A percentile compares a stretch with the other conserved stretches of the same genome.
Conservation (phyloP, 805 yeast genomes). For the Saccharomyces paradoxus region DNA sequence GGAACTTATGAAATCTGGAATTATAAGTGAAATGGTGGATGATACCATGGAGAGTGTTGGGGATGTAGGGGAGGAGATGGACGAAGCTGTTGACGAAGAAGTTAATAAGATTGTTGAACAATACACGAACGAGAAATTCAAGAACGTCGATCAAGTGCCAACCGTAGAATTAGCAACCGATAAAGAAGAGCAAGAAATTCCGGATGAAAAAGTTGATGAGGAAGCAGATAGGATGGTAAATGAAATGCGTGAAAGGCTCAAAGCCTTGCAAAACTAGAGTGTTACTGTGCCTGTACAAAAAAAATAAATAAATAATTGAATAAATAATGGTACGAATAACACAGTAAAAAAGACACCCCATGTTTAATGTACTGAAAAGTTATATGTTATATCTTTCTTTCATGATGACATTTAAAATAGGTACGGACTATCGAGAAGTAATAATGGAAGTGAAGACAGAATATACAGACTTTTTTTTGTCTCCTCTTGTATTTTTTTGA, state of each 20-base stretch:
- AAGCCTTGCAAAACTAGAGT: constrained; percentile 60
- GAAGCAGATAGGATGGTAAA: constrained; percentile 69
- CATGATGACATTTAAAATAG: neutral
- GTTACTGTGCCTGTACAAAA: neutral
- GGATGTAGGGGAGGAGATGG: constrained; percentile 55
- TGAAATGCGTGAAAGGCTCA: constrained; percentile 83
- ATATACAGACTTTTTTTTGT: neutral
- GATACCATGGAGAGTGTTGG: constrained; percentile 76
- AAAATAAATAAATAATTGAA: neutral
- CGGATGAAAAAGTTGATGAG: constrained; percentile 41
- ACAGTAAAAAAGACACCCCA: neutral
- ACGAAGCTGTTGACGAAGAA: constrained; percentile 55
- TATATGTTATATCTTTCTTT: neutral
- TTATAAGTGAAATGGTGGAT: constrained; percentile 91
- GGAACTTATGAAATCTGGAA: constrained; percentile 78
- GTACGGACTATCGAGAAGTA: neutral
- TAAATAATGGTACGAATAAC: neutral
- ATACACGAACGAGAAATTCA: constrained; percentile 37
- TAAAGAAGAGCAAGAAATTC: constrained; percentile 31
- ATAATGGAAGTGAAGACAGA: neutral
- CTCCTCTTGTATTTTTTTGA: neutral
- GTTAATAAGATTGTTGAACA: constrained; percentile 53
- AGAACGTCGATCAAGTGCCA: constrained; percentile 33
- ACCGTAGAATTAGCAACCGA: constrained; percentile 18
- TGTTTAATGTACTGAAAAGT: neutral